Evolutionary conservation across 2,329 filamentous ascomycete species (phyloP), one percentile per base, ranked within the genome.

Genomic region (Neoscytalidium dimidiatum): DNA sequence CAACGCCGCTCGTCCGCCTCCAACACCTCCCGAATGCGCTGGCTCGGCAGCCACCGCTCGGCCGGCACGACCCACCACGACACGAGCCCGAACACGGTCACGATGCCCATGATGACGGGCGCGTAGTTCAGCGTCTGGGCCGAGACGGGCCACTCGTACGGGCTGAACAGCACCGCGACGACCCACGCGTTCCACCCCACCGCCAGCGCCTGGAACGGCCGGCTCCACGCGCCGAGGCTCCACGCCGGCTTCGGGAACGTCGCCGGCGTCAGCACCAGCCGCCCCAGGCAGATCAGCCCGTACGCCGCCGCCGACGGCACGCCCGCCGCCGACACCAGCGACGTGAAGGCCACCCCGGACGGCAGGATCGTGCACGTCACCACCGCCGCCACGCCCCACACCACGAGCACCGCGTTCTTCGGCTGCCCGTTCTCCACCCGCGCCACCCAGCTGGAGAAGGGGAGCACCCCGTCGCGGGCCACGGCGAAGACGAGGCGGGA

Each of bases 401-500:
- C 85, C 9, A 87, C 84, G 19, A 86, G 80, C 48, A 88, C 83
- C 4, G 86, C 86, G 69, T 88, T 87, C 14, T 82, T 81, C 0
- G 86, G 86, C 60, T 85, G 86, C 26, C 81, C 77, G 8, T 80
- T 74, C 8, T 78, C 79, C 2, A 88, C 85, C 19, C 78, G 73
- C 3, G 85, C 83, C 48, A 88, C 86, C 83, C 85, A 86, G 35
- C 79, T 70, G 1, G 85, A 87, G 73, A 83, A 87, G 0, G 86
- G 86, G 2, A 88, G 77, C 21, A 88, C 84, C 38, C 85, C 85
- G 69, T 88, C 86, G 51, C 86, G 81, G 29, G 86, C 86, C 3
- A 88, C 85, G 46, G 86, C 86, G 71, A 87, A 88, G 68, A 88
- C 85, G 1, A 88, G 79, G n/a, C 86, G 82, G 3, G 85, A 88